Conservation (phyloP, 2,329 filamentous ascomycete genomes). For the Fusarium irregulare region DNA sequence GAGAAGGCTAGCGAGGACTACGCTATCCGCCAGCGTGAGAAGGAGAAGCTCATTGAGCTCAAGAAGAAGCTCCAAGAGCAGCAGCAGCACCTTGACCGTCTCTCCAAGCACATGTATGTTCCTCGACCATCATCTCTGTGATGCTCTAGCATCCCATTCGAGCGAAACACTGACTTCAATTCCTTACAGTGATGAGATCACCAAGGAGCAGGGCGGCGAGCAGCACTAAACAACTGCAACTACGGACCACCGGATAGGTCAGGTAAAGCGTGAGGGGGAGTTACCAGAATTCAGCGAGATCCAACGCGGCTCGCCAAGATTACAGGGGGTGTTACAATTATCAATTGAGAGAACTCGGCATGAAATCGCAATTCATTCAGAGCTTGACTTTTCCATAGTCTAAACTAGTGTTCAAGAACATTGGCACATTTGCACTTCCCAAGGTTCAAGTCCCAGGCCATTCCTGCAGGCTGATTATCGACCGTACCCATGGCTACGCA, state of each 20-base stretch:
- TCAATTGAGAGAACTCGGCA: constrained; percentile 9
- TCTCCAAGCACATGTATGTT: constrained; percentile 86
- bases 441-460: constrained; percentile 24
- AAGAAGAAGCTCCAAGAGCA: constrained; percentile 80
- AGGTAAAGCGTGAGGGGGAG: constrained; percentile 38
- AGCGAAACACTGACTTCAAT: constrained; percentile 24
- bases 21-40: constrained; percentile 88
- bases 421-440: constrained; percentile 42
- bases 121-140: constrained; percentile 7
- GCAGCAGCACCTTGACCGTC: constrained; percentile 83
- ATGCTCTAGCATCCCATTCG: neutral
- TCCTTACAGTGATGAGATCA: constrained; percentile 75
- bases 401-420: constrained; percentile 56
- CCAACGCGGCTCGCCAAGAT: constrained; percentile 25
- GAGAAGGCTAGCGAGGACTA: constrained; percentile 88
- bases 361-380: constrained; percentile 33
- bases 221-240: constrained; percentile 60
- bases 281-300: constrained; percentile 28
- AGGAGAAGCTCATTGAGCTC: constrained; percentile 85
- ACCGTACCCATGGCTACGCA: constrained; percentile 5
- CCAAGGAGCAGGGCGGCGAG: constrained; percentile 77
- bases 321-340: constrained; percentile 21
- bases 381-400: constrained; percentile 44
- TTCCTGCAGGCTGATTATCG: constrained; percentile 20
- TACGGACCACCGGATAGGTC: constrained; percentile 32